Evolutionary conservation across 1,284 basidiomycete species (phyloP), one percentile per base, ranked within the genome.

Genomic region (Malassezia restricta): DNA sequence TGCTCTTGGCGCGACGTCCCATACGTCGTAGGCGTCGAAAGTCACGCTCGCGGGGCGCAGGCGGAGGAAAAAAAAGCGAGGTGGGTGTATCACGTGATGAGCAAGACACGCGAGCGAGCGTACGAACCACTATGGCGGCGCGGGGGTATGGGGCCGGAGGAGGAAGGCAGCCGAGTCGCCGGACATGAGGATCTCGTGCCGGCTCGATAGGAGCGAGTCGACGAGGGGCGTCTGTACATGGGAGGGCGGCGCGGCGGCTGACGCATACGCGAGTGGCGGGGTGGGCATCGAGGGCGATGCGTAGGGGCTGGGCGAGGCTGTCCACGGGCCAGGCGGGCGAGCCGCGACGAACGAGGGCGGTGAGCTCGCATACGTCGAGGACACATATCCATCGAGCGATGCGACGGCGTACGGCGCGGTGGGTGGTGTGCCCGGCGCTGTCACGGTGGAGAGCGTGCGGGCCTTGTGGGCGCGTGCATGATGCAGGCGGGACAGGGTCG

Each of bases 1-100:
- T 94, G 76, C 86, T 85, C 76, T 86, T 87, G 62, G 87, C 82
- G 66, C 87, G 83, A 72, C 87, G 81, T 66, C 90, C 90, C 87
- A 92, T 89, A 15, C 56, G 42, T 32, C 37, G 32, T 27, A 40
- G 44, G 32, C 24, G 20, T 30, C 17, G 32, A 37, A 14, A 14
- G 24, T n/a, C 12, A 33, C 31, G 27, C 12, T 31, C 20, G 20
- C 20, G 20, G 20, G 20, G 20, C 20, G 2, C 20, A 24, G 20
- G 39, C 28, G 30, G 35, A 14, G 20, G 8, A 11, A 8, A 11
- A 12, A 46, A 40, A 52, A 52, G 20, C 20, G 47, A 47, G 40
- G 20, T 40, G 15, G 37, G 20, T 30, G 8, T 27, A 24, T 30
- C 43, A 46, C 49, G 49, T 46, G 49, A 40, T 40, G 11, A 2